Base-by-base conservation (phyloP, 2,329 filamentous ascomycete species). In the Diplocarpon mali region DNA sequence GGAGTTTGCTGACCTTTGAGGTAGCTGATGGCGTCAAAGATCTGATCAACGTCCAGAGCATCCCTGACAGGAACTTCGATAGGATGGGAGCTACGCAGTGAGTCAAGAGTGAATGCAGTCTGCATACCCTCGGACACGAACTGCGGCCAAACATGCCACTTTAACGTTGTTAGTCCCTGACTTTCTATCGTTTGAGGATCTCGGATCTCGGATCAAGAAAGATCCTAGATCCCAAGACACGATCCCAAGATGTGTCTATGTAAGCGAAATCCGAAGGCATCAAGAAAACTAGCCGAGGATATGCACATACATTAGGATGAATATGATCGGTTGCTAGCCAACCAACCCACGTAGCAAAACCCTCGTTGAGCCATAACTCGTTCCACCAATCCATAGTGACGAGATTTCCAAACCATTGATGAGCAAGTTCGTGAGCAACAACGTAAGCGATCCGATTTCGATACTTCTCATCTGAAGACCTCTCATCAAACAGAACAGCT, bases 111-210 rank as follows among this genome's bases (percentile, higher is more conserved):
- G 65, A 95, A 93, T 46, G 90, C 90, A 70, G 79, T 80, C 73
- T 95, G 87, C 70, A 94, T 85, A 58, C 84, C 85, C 70, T 96
- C 92, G 67, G 87, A 87, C 58, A 96, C 86, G 67, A 95, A 98
- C 67, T 95, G 89, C 47, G 85, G 83, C 92, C 92, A 98, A 28
- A 96, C 84, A 58, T 96, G 82, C 90, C 92, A 96, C 55, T 95
- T 90, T 2, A 7, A 24, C 3, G 7, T 24, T 4, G 20, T 24
- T 24, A 24, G 20, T 7, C 20, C 3, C 20, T 24, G 20, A 4
- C 4, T 24, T 24, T 24, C 7, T 7, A 24, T 24, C 20, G 20
- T 3, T 3, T 24, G 20, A 24, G 20, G 20, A 24, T 24, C 20
- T 24, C 20, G 20, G 20, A 24, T 24, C 20, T 24, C 20, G 20